These are phyloP conservation scores for Selaginella moellendorffii DNA, from an alignment of 75 land plant species.

Conservation along the genomic window DNA sequence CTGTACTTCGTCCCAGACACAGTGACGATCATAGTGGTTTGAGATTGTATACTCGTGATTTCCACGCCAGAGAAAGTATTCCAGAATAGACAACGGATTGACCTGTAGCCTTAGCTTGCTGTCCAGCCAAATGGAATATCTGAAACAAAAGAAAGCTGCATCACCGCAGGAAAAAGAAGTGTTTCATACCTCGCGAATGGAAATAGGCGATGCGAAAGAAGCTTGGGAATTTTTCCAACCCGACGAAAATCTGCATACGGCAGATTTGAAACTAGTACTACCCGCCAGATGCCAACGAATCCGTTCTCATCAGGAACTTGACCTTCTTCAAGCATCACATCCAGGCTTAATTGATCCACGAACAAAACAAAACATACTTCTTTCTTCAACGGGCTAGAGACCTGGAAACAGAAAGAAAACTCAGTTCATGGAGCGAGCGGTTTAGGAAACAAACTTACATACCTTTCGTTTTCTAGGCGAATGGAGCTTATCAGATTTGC, in stretches of 20 bases:
- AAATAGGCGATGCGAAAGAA: constrained; percentile 88
- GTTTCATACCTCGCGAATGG: constrained; percentile 97
- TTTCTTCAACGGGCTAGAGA: constrained; percentile 60
- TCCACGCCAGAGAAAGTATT: constrained; percentile 80
- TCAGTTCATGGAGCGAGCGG: too few relatives aligned
- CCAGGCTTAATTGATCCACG: constrained; percentile 65
- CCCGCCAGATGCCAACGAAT: constrained; percentile 71
- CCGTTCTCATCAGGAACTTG: constrained; percentile 49
- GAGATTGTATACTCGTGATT: constrained; percentile 90
- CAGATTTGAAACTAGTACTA: constrained; percentile 69
- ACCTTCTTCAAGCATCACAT: constrained; percentile 58
- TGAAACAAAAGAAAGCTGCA: constrained; percentile 11
- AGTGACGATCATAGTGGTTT: constrained; percentile 97
- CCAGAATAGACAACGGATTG: constrained; percentile 80
- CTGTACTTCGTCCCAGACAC: constrained; percentile 96
- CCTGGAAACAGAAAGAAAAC: constrained; percentile 32
- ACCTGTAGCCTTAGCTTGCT: constrained; percentile 79
- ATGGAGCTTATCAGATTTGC: constrained; percentile 76
- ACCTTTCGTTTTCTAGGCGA: constrained; percentile 61
- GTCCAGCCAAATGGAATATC: constrained; percentile 98
- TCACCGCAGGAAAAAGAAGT: neutral
- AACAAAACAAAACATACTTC: constrained; percentile 97
- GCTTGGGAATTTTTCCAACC: constrained; percentile 90
- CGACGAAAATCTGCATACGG: constrained; percentile 81
- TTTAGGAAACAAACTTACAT: too few relatives aligned